Evolutionary conservation across 345 rosid genomes (phyloP).

Genomic region (Corchorus olitorius): DNA sequence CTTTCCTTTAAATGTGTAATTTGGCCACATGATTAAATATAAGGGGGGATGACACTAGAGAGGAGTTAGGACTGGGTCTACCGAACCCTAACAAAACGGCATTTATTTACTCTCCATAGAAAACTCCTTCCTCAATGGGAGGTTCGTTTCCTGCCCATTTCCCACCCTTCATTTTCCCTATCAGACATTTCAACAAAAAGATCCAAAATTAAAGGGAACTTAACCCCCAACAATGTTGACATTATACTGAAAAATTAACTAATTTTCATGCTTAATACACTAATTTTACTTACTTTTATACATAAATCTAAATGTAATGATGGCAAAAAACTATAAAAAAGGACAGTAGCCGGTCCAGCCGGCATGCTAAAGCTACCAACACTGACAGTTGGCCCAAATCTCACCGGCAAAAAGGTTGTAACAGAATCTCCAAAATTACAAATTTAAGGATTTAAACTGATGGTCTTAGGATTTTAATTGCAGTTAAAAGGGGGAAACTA

Average conservation of each 20-base stretch:
- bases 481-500: background rate
- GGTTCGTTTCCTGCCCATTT: conserved; percentile 33
- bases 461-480: background rate
- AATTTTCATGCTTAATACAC: background rate
- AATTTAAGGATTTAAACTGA: conserved; percentile 8
- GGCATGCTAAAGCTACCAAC: conserved; percentile 30
- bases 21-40: conserved; percentile 1
- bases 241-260: background rate
- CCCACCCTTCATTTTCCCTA: conserved; percentile 34
- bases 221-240: conserved; percentile 23
- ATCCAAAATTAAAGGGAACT: conserved; percentile 45
- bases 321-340: background rate
- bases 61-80: conserved; percentile 38
- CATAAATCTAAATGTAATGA: background rate
- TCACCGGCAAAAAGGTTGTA: conserved; percentile 21
- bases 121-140: conserved; percentile 37
- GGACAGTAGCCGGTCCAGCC: conserved; percentile 27
- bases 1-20: background rate
- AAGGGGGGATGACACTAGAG: conserved; percentile 4
- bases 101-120: conserved; percentile 29
- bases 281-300: too few relatives aligned
- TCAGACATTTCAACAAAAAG: conserved; percentile 47
- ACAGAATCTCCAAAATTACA: conserved; percentile 7
- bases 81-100: conserved; percentile 49
- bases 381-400: conserved; percentile 26